A percentile compares a stretch with the other conserved stretches of the same genome.
Conservation (phyloP, 2,329 filamentous ascomycete species). For the Exophiala lecanii-corni region DNA sequence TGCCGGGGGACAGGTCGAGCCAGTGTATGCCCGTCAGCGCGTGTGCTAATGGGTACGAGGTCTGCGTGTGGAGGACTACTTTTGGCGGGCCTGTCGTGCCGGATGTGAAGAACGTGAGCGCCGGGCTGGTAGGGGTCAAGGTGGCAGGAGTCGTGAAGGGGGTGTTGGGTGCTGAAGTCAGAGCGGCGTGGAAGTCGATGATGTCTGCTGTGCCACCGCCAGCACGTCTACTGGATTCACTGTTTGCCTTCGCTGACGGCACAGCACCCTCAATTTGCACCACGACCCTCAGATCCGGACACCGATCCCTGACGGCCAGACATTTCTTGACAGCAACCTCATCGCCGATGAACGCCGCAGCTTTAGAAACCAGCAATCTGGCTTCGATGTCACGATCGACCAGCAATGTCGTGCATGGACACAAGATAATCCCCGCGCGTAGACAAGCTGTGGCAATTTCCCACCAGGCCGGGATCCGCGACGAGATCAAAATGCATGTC, state of each 20-base stretch:
- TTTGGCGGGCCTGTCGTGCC: conserved; percentile 40
- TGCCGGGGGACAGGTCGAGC: conserved; percentile 33
- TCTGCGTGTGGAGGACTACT: conserved; percentile 40
- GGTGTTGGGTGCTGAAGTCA: conserved; percentile 26
- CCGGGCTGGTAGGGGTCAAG: conserved; percentile 30
- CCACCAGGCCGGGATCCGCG: conserved; percentile 38
- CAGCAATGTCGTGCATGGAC: conserved; percentile 36
- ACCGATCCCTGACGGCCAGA: conserved; percentile 29
- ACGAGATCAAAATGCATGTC: conserved; percentile 35
- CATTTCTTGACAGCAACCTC: conserved; percentile 33
- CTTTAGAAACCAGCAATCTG: conserved; percentile 31
- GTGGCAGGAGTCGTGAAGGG: conserved; percentile 14
- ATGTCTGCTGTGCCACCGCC: conserved; percentile 22
- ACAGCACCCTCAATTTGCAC: conserved; percentile 28
- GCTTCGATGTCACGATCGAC: conserved; percentile 39
- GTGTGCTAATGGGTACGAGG: conserved; percentile 38
- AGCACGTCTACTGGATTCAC: too few species aligned
- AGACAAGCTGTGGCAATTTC: conserved; percentile 37
- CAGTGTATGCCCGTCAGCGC: conserved; percentile 38
- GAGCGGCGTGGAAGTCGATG: conserved; percentile 26
- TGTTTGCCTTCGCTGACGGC: conserved; percentile 8
- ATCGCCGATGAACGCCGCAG: conserved; percentile 38
- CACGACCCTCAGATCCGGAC: conserved; percentile 32
- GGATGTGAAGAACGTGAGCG: conserved; percentile 39
- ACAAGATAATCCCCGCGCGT: conserved; percentile 35